Evolutionary conservation across 2,329 filamentous ascomycete genomes (phyloP).

Genomic region (Ceratocystis destructans): DNA sequence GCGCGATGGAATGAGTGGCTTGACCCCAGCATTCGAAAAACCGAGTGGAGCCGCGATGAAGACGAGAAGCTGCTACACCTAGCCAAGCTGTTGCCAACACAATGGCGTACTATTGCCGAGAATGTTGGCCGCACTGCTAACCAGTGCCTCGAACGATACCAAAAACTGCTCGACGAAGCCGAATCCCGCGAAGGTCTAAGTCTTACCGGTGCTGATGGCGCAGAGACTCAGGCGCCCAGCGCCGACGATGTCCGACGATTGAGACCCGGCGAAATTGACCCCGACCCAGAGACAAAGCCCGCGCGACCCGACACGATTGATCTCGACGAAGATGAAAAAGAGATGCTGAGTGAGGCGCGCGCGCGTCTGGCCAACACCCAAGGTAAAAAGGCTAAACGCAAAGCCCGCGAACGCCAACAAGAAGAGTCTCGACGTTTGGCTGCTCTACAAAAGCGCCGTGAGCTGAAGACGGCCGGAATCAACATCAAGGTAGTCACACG

Average conservation of each 20-base stretch:
- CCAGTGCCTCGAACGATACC: constrained; percentile 92
- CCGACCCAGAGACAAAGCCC: constrained; percentile 93
- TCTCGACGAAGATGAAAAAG: constrained; percentile 96
- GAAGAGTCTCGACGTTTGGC: constrained; percentile 87
- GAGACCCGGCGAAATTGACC: constrained; percentile 85
- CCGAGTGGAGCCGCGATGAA: constrained; percentile 97
- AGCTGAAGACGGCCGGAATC: constrained; percentile 94
- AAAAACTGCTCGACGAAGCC: constrained; percentile 89
- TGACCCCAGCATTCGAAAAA: constrained; percentile 94
- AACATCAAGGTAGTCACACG: constrained; percentile 89
- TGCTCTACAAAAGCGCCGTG: constrained; percentile 82
- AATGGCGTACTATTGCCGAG: constrained; percentile 97
- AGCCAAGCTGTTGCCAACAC: constrained; percentile 95
- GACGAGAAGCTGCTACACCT: constrained; percentile 94
- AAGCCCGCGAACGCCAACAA: constrained; percentile 86
- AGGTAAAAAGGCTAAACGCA: constrained; percentile 97
- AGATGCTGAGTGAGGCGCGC: constrained; percentile 96
- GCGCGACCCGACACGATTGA: constrained; percentile 94
- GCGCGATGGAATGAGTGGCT: constrained; percentile 97
- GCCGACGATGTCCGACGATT: constrained; percentile 84
- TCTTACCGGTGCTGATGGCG: constrained; percentile 72
- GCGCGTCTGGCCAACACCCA: constrained; percentile 94
- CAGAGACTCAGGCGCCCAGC: constrained; percentile 72
- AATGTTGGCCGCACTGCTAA: constrained; percentile 94
- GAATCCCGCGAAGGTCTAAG: constrained; percentile 80